Base-by-base conservation (phyloP, 768 basidiomycete genomes). In the Pleurotus cornucopiae region DNA sequence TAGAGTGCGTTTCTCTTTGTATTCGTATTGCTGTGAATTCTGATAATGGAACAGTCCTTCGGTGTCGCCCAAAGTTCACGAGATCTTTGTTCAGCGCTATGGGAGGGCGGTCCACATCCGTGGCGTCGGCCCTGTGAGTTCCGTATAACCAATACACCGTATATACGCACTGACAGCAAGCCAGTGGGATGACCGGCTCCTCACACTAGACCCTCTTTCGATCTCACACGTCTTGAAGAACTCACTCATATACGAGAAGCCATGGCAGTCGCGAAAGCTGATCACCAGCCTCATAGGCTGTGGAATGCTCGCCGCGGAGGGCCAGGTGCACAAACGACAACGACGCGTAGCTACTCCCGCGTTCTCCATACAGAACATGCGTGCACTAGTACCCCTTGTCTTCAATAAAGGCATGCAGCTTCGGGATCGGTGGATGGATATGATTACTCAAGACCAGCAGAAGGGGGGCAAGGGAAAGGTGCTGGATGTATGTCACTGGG, bases 261-360 rank as follows among this genome's bases (percentile, higher is more conserved):
- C 94, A 7, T 86, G 82, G 80, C 83, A 85, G 59, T 88, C 91
- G 1, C 83, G 93, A 21, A 73, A 77, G 46, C 70, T 90, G 44
- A 89, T 97, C 37, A 81, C 84, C 13, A 76, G 80, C 55, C 79
- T 94, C 57, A 88, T 97, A 57, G 94, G 94, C 0, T 83, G 84
- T 54, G 94, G 89, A 2, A 83, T 91, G 84, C 80, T 92, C 21
- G 82, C 87, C 14, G 85, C 89, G 2, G 91, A 92, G 65, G 89
- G 91, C 1, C 74, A 79, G 21, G 73, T 84, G 14, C 91, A 96
- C 71, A 89, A 81, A 61, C 85, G 91, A 38, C 93, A 94, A 68
- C 76, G 89, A 56, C 80, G 88, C 49, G 85, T 92, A 20, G 84
- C 81, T 1, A 85, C 83, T 0, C 87, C 90, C 5, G 89, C 89